Evolutionary conservation across 169 alveolate genomes (phyloP), one percentile per base, ranked within the genome.

Genomic region (Babesia divergens): DNA sequence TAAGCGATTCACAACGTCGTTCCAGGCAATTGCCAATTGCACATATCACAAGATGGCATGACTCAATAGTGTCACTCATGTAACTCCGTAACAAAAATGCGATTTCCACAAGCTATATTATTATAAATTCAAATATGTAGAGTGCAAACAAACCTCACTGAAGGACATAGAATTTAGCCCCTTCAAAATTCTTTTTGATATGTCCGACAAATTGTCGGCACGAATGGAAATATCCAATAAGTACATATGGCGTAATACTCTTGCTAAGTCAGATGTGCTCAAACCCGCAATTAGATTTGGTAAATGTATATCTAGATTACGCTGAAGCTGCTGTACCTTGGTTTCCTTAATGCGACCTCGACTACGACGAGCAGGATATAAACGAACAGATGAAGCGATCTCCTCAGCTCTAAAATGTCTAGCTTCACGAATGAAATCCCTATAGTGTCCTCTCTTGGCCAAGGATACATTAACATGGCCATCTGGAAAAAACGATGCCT

Each of bases 401-500:
- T 75, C 77, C 34, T 75, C 84, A 29, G 28, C 13, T 26, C 69
- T 46, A n/a, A 24, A 42, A 1, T 49, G 34, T 40, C 72, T 43
- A 31, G 49, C 74, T 18, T 75, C 80, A 26, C 71, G 49, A 24
- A 62, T 51, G 34, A 42, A 75, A 32, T 75, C 60, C 8, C 40
- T 50, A 38, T 49, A 65, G 14, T 32, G 18, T 16, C 74, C 72
- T 14, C 24, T 22, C 28, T 47, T 24, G 8, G 79, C 44, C 56
- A 62, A 20, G 16, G 71, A 46, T 7, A 65, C 42, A 47, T 60
- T 75, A 11, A 75, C 37, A 11, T 31, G 32, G 16, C 84, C 84
- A 46, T 75, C 84, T 5, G 77, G 31, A 51, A 38, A 52, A 35
- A 50, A 60, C 11, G 84, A 64, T 6, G 24, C 77, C 60, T 75